Base-by-base conservation (phyloP, 2,329 filamentous ascomycete species). In the Aspergillus spinulosporus region DNA sequence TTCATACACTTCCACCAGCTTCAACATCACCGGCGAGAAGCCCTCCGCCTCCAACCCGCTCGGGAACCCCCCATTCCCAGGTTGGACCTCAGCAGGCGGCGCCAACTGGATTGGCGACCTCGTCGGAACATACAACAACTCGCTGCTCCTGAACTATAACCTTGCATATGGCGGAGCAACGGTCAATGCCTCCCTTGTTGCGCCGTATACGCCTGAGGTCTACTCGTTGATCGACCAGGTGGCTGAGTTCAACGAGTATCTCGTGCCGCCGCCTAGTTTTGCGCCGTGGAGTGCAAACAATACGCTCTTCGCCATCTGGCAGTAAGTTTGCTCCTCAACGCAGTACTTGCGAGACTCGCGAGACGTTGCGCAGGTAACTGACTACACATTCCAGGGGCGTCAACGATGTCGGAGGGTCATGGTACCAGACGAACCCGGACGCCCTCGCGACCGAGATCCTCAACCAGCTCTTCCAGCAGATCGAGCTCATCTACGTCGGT, bases 31-130 rank as follows among this genome's bases (percentile, higher is more conserved):
- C 29, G 40, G 52, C 15, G 47, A 42, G 15, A 43, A 55, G 12
- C 58, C 58, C n/a, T 60, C 58, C 6, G 37, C 52, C 4, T n/a
- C 37, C 1, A 60, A 60, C 40, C 58, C 58, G 2, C 46, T 60
- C 31, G 58, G 58, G 5, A 60, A 60, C 43, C 58, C 58, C 14
- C 47, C 28, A 5, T 47, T 48, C 34, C 57, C 57, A 9, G 57
- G 57, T 29, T 59, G 56, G 48, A 58, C 55, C 1, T 14, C 55
- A 1, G 29, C 52, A 4, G 58, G 55, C 14, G 58, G 58, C 29
- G 8, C 56, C 3, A 60, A 60, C 36, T 60, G 58, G 58, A 52
- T 60, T 31, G 45, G 47, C 0, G 28, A 56, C 4, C 44, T 60
- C 1, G 49, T 57, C 34, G 45, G 48, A 2, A 49, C 40, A 8